Evolutionary conservation across 352 stramenopile genomes (phyloP).

Genomic region (Pythium volutum): DNA sequence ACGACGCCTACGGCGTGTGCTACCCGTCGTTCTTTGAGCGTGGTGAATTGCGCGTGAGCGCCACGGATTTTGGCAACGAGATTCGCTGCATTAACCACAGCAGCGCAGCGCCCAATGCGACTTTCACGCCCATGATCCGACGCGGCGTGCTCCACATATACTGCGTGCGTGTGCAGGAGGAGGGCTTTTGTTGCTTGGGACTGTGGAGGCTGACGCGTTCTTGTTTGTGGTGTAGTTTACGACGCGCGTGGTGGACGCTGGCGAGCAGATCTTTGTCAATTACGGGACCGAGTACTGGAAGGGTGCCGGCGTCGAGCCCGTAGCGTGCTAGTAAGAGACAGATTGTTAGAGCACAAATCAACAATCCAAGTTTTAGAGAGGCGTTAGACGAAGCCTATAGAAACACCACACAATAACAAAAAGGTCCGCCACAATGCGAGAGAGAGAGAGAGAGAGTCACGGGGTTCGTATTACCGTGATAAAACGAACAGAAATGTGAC

Average conservation of each 20-base stretch:
- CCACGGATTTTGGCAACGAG: slow-evolving; percentile 67
- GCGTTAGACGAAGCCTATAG: neutral
- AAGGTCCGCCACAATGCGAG: too few species aligned
- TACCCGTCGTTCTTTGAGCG: slow-evolving; percentile 70
- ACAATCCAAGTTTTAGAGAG: neutral
- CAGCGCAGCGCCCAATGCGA: slow-evolving; percentile 52
- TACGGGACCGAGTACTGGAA: slow-evolving; percentile 74
- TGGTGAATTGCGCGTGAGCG: slow-evolving; percentile 65
- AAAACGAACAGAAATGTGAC: neutral
- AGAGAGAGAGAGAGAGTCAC: too few species aligned
- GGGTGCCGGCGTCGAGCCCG: slow-evolving; percentile 43
- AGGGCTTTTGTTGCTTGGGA: neutral
- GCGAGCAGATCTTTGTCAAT: slow-evolving; percentile 75
- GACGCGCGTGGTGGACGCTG: slow-evolving; percentile 34
- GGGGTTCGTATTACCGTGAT: neutral
- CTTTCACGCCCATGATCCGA: slow-evolving; percentile 64
- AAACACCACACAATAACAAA: too few species aligned
- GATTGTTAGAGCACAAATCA: neutral
- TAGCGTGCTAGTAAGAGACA: slow-evolving; percentile 21
- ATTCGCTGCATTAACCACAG: slow-evolving; percentile 84
- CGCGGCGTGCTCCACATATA: slow-evolving; percentile 70
- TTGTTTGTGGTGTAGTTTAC: slow-evolving; percentile 45
- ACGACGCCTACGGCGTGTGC: slow-evolving; percentile 69
- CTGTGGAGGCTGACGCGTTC: neutral
- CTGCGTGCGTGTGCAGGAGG: slow-evolving; percentile 50